Evolutionary conservation across 2,329 filamentous ascomycete species (phyloP).

Genomic region (Trichophyton equinum): DNA sequence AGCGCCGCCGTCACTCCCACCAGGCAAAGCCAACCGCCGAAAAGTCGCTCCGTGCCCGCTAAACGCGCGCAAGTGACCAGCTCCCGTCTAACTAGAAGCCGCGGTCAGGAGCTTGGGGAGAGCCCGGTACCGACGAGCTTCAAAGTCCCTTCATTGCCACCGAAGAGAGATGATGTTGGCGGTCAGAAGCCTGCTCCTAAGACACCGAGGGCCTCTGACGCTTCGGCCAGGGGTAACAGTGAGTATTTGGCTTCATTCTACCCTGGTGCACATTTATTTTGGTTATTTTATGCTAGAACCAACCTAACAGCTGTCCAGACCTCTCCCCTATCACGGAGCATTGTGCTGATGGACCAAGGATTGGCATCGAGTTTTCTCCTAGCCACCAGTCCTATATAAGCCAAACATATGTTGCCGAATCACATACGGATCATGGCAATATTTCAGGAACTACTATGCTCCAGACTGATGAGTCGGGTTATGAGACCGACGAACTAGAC

Average conservation of each 20-base stretch:
- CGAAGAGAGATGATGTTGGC: not conserved
- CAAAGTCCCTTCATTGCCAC: not conserved
- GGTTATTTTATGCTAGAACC: not conserved
- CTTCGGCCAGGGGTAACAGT: not conserved
- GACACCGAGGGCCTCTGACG: not conserved
- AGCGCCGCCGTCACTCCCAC: not conserved
- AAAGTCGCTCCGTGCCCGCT: not conserved
- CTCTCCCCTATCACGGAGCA: not conserved
- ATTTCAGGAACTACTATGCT: constrained; percentile 11
- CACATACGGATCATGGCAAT: constrained; percentile 10
- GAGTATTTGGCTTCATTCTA: not conserved
- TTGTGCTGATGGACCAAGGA: not conserved
- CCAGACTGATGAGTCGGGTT: constrained; percentile 7
- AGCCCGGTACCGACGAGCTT: not conserved
- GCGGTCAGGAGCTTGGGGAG: constrained; percentile 4
- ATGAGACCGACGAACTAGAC: constrained; percentile 6
- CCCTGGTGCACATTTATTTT: not conserved
- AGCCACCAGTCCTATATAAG: not conserved
- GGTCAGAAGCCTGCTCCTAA: not conserved
- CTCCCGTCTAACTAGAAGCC: constrained; percentile 3
- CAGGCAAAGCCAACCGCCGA: not conserved
- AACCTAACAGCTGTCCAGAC: not conserved
- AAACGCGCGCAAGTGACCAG: not conserved
- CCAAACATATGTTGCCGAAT: constrained; percentile 7
- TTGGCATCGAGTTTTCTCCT: not conserved